A percentile compares a stretch with the other conserved stretches of the same genome.
phyloP scores from a whole-genome alignment of 169 alveolate genomes.

The Perkinsus olseni region DNA sequence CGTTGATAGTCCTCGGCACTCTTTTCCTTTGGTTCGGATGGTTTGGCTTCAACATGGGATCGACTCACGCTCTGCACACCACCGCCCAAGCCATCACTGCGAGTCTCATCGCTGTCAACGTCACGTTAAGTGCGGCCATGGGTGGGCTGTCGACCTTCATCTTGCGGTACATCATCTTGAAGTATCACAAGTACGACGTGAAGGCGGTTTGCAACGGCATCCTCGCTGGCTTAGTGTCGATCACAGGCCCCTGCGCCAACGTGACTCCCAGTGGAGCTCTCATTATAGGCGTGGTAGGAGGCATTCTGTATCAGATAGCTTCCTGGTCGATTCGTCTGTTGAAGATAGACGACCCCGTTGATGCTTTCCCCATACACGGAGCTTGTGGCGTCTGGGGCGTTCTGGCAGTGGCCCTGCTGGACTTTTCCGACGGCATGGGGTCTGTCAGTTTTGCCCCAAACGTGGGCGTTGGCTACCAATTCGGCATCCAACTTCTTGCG shows the following conservation, averaged over 20 bases:
- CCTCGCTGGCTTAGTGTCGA: constrained; percentile 25
- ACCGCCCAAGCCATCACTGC: neutral
- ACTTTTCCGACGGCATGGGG: constrained; percentile 13
- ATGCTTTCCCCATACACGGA: constrained; percentile 31
- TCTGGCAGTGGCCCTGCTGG: constrained; percentile 18
- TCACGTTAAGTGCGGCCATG: neutral
- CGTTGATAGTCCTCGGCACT: neutral
- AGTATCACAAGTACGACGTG: constrained; percentile 12
- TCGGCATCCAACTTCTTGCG: neutral
- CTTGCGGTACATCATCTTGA: neutral
- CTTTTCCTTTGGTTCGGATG: constrained; percentile 15
- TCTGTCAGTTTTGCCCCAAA: neutral
- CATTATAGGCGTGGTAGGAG: neutral
- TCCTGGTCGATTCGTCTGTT: neutral
- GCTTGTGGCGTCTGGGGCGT: constrained; percentile 26
- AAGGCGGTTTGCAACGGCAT: constrained; percentile 25
- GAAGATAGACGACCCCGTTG: constrained; percentile 31
- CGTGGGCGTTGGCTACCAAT: neutral
- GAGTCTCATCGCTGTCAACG: neutral
- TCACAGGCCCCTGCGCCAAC: constrained; percentile 25
- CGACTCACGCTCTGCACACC: neutral
- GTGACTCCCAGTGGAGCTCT: neutral
- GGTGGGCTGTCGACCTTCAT: neutral
- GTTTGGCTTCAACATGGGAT: constrained; percentile 14
- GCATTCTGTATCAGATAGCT: neutral